Conservation (phyloP, 345 rosid species). For the Geranium brycei region DNA sequence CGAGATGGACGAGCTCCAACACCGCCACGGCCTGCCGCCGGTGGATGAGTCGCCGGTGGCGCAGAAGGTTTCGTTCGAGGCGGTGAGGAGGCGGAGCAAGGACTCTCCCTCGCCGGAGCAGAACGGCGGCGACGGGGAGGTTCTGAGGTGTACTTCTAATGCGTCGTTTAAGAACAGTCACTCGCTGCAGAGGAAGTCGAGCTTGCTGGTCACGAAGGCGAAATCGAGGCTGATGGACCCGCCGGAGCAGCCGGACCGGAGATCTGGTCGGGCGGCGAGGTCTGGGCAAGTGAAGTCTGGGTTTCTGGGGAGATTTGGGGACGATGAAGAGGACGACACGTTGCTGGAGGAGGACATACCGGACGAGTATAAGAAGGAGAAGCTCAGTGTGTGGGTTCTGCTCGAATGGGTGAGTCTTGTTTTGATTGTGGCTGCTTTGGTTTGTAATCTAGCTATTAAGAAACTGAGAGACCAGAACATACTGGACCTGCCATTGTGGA, state of each 20-base stretch:
- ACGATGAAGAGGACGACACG: slow-evolving; percentile 65
- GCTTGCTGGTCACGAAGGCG: slow-evolving; percentile 34
- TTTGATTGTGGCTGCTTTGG: slow-evolving; percentile 31
- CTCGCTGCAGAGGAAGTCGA: slow-evolving; percentile 19
- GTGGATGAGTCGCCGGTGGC: background rate
- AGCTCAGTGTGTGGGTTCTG: slow-evolving; percentile 27
- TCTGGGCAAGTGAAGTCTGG: slow-evolving; percentile 55
- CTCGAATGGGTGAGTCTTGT: slow-evolving; percentile 65
- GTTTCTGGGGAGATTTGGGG: slow-evolving; percentile 16
- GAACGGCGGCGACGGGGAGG: slow-evolving; percentile 17
- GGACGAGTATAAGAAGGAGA: slow-evolving; percentile 34
- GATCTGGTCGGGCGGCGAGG: slow-evolving; percentile 26
- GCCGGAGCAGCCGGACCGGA: slow-evolving; percentile 29
- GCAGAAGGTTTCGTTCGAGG: slow-evolving; percentile 37
- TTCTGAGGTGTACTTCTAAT: slow-evolving; percentile 38
- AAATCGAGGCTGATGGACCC: slow-evolving; percentile 79
- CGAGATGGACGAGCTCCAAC: slow-evolving; percentile 40
- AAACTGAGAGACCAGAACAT: slow-evolving; percentile 18
- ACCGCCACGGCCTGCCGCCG: background rate
- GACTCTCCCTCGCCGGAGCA: slow-evolving; percentile 4
- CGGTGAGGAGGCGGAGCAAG: slow-evolving; percentile 20
- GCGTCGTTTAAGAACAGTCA: slow-evolving; percentile 18
- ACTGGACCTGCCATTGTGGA: slow-evolving; percentile 65
- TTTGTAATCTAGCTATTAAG: slow-evolving; percentile 35
- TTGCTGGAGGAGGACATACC: slow-evolving; percentile 63